These are phyloP conservation scores for Heliosperma pusillum DNA, from an alignment of 148 eudicot species.

Conservation along the genomic window DNA sequence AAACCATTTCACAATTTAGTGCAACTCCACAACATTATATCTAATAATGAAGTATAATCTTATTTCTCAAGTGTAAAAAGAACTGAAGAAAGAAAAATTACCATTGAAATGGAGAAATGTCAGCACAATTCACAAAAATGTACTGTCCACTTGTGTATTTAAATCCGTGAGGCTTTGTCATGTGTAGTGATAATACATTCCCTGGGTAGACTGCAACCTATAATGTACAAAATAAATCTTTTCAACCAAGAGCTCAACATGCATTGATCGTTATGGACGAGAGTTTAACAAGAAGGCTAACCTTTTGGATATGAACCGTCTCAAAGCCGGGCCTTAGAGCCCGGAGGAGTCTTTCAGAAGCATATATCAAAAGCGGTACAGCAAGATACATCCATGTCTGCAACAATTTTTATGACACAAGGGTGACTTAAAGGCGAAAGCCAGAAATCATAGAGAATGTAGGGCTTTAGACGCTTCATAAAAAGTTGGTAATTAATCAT, in stretches of 20 bases:
- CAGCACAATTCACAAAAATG: slow-evolving; percentile 44
- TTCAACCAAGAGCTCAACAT: background rate
- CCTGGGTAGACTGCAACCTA: slow-evolving; percentile 52
- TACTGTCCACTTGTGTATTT: slow-evolving; percentile 46
- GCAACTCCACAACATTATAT: background rate
- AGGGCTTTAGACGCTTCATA: slow-evolving; percentile 8
- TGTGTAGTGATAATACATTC: slow-evolving; percentile 36
- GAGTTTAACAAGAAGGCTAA: slow-evolving; percentile 8
- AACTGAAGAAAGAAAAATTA: background rate
- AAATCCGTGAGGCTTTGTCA: slow-evolving; percentile 43
- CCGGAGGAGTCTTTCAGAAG: slow-evolving; percentile 39
- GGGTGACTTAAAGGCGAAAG: background rate
- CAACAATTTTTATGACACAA: background rate
- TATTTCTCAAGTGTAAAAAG: background rate
- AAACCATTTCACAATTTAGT: background rate
- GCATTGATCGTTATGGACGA: background rate
- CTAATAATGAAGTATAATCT: background rate
- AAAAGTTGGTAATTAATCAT: too few relatives aligned
- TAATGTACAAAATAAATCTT: background rate
- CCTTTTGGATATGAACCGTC: slow-evolving; percentile 41
- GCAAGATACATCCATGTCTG: slow-evolving; percentile 62
- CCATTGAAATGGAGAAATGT: slow-evolving; percentile 49
- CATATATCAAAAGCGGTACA: slow-evolving; percentile 36
- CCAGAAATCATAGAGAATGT: too few relatives aligned
- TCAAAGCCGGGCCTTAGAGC: slow-evolving; percentile 40